Percentiles rank a stretch among this genome's conserved stretches.
Evolutionary conservation across 176 grass and related monocot genomes (phyloP).

Genomic region (Triticum dicoccoides): DNA sequence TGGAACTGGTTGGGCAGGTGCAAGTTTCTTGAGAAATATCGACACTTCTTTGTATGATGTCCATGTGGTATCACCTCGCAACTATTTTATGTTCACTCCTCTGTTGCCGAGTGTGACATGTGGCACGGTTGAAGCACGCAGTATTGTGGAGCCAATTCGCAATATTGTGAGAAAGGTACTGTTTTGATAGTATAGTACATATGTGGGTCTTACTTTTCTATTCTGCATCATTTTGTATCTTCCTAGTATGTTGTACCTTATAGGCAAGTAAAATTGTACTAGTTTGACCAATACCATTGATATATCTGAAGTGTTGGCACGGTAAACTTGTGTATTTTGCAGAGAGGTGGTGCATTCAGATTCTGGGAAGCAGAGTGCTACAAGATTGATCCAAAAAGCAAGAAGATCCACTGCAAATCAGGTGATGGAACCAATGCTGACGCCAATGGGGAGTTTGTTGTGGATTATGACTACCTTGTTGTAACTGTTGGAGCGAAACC

Average conservation of each 20-base stretch:
- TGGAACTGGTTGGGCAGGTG: constrained; percentile 90
- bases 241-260: not conserved
- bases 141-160: constrained; percentile 88
- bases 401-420: constrained; percentile 71
- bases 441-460: constrained; percentile 73
- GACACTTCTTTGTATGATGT: constrained; percentile 91
- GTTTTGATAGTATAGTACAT: not conserved
- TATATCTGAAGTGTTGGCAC: not conserved
- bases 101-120: constrained; percentile 91
- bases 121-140: constrained; percentile 90
- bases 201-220: not conserved
- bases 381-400: constrained; percentile 76
- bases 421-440: constrained; percentile 67
- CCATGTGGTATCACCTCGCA: constrained; percentile 89
- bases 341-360: constrained; percentile 74
- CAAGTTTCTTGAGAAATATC: constrained; percentile 82
- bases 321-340: constrained; percentile 15
- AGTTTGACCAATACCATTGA: not conserved
- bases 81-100: constrained; percentile 96
- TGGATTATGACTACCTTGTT: constrained; percentile 88
- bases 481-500: constrained; percentile 77
- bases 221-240: not conserved
- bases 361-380: constrained; percentile 94
- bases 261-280: not conserved
- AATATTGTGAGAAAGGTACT: constrained; percentile 82